These are phyloP conservation scores for Glebionis coronaria DNA, from an alignment of 129 eudicot species.

Conservation along the genomic window DNA sequence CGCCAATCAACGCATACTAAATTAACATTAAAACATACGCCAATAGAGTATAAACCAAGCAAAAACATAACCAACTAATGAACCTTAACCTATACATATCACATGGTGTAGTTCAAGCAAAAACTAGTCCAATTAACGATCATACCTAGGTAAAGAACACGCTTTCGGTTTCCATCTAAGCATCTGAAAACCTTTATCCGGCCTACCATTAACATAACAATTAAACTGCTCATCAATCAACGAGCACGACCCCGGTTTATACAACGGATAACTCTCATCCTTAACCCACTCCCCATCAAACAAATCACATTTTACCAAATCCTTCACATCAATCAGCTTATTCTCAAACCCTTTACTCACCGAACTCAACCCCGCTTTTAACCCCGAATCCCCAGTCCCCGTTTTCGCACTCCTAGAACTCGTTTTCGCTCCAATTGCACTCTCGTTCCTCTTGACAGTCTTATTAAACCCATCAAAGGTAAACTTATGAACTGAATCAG, in stretches of 20 bases:
- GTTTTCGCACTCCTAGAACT: background rate
- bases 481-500: background rate
- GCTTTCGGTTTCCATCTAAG: constrained; percentile 67
- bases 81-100: background rate
- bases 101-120: too few relatives aligned
- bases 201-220: constrained; percentile 61
- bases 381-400: background rate
- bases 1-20: background rate
- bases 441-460: too few relatives aligned
- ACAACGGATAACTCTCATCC: constrained; percentile 70
- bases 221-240: constrained; percentile 65
- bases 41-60: constrained; percentile 6
- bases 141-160: constrained; percentile 73
- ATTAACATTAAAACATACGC: background rate
- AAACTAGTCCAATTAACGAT: too few relatives aligned
- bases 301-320: constrained; percentile 45
- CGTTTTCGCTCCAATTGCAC: background rate
- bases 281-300: constrained; percentile 80
- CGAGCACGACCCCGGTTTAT: constrained; percentile 71
- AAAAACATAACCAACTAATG: constrained; percentile 11
- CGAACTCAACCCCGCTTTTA: background rate
- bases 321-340: constrained; percentile 27
- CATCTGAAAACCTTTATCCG: constrained; percentile 57
- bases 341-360: constrained; percentile 17
- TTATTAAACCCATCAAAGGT: too few relatives aligned